Evolutionary conservation across 306 rosid species (phyloP), one percentile per base, ranked within the genome.

Genomic region (Quercus robur): DNA sequence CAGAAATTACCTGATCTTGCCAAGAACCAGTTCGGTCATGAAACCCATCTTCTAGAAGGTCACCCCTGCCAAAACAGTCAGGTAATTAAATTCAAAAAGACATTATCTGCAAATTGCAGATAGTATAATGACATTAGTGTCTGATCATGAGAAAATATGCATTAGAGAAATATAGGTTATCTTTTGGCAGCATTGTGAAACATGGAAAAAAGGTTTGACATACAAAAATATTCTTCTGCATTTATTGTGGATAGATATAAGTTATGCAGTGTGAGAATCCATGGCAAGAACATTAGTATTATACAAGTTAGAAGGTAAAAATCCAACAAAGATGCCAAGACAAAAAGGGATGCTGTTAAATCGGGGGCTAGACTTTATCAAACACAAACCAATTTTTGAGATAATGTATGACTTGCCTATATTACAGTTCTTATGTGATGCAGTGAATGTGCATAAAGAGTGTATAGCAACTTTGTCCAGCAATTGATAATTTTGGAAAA

Each of bases 1-100:
- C 58, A 58, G 59, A 81, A 80, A 71, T 80, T 75, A 91, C 98
- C 96, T 95, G 98, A 79, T 93, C 92, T 78, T 59, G 76, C 99
- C 98, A 95, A 73, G 89, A 81, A 76, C 99, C 94, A 74, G 78
- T 85, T 81, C 87, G 88, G 21, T 89, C 90, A 80, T 57, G 69
- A 77, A 93, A 88, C 57, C 74, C 94, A 73, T 86, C 91, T 88
- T 90, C 92, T 5, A 70, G 33, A 55, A 91, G 90, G 62, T 80
- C 79, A 55, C 82, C 91, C 75, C 98, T 93, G 86, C 77, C 58
- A 76, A 86, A 78, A 51, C 3, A 78, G 76, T 79, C 61, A 80
- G 68, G 73, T 20, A 46, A 75, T 57, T 79, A 68, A 59, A 77
- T 71, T 33, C 72, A 19, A 49, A 59, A 75, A 57, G 64, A 38